These are phyloP conservation scores for Tetraselmis striata DNA, from an alignment of 139 green algal species.

Conservation along the genomic window DNA sequence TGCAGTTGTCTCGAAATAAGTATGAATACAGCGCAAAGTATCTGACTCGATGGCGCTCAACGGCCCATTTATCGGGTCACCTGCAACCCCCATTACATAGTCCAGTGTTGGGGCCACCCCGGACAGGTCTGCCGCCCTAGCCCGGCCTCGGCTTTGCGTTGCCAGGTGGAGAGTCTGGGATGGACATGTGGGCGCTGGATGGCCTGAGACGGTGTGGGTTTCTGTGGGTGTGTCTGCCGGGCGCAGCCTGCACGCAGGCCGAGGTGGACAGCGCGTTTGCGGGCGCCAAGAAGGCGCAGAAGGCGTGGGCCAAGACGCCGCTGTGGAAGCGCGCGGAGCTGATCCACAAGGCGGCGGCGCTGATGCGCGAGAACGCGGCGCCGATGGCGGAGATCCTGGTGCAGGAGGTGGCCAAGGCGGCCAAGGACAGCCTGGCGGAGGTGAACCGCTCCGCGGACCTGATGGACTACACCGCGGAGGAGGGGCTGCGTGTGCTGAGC, in stretches of 20 bases:
- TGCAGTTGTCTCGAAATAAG: too few relatives aligned
- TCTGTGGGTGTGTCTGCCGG: neutral
- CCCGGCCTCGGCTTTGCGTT: too few relatives aligned
- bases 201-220: too few relatives aligned
- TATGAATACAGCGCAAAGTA: too few relatives aligned
- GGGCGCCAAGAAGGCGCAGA: slow-evolving; percentile 69
- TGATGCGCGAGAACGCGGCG: slow-evolving; percentile 74
- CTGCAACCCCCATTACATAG: neutral
- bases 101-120: neutral
- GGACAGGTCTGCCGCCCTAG: too few relatives aligned
- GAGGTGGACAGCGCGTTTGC: slow-evolving; percentile 83
- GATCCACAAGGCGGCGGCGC: slow-evolving; percentile 61
- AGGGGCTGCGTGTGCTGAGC: slow-evolving; percentile 76
- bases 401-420: slow-evolving; percentile 87
- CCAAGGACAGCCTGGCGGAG: slow-evolving; percentile 74
- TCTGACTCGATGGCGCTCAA: too few relatives aligned
- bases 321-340: slow-evolving; percentile 81
- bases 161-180: too few relatives aligned
- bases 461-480: slow-evolving; percentile 88
- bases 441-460: slow-evolving; percentile 83
- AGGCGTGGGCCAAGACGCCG: slow-evolving; percentile 76
- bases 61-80: neutral
- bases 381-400: slow-evolving; percentile 84
- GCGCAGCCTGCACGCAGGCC: slow-evolving; percentile 75
- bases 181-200: too few relatives aligned